phyloP scores from a whole-genome alignment of 306 rosid genomes.

The Cyamopsis tetragonoloba region DNA sequence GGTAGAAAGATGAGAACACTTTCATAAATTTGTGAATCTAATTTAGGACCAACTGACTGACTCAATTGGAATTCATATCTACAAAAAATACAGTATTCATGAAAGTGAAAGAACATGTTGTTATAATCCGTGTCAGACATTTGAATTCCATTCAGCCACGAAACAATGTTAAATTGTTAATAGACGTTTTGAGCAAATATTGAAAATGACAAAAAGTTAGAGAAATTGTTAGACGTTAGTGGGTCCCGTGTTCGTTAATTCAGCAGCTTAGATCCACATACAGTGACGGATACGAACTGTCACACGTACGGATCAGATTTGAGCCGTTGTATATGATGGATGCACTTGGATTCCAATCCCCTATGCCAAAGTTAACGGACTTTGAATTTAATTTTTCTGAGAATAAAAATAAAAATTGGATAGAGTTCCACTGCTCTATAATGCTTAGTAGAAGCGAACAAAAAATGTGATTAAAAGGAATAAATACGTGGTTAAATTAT shows the following conservation, averaged over 20 bases:
- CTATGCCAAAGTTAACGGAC: no score
- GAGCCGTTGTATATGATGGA: not conserved
- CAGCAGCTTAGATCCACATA: not conserved
- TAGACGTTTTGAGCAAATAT: not conserved
- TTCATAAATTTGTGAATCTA: no score
- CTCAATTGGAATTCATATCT: not conserved
- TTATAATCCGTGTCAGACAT: not conserved
- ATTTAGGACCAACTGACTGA: no score
- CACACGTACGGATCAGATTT: not conserved
- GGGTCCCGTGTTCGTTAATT: not conserved
- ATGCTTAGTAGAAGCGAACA: no score
- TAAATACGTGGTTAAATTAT: no score
- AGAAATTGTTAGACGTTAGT: not conserved
- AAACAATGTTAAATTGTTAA: not conserved
- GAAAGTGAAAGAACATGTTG: not conserved
- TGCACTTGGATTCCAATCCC: no score
- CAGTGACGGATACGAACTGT: not conserved
- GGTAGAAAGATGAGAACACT: no score
- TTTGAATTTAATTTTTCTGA: no score
- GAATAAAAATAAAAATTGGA: no score
- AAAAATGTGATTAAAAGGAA: no score
- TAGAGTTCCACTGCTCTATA: no score
- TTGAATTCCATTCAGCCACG: not conserved
- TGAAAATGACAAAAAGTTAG: slow-evolving; percentile 7
- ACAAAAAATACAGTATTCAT: not conserved